Percentiles rank a stretch among this genome's conserved stretches.
phyloP scores from a whole-genome alignment of 1,139 yeast genomes.

The Pichia inconspicua region DNA sequence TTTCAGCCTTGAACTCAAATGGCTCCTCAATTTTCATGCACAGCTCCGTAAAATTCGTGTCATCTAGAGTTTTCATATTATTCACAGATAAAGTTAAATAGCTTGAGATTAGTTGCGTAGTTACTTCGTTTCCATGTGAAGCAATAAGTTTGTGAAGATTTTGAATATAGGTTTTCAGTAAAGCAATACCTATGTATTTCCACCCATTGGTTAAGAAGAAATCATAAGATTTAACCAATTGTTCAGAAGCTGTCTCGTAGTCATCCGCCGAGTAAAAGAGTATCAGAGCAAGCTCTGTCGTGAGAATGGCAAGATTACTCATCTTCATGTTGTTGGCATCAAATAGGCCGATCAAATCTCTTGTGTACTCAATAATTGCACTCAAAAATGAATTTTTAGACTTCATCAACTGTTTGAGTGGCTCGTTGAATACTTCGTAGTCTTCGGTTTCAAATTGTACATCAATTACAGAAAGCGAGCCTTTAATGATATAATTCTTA shows the following conservation, averaged over 20 bases:
- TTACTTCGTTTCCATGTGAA: slow-evolving; percentile 4
- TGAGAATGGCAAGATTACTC: slow-evolving; percentile 63
- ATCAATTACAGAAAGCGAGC: slow-evolving; percentile 37
- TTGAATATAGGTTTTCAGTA: slow-evolving; percentile 59
- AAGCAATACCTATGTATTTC: slow-evolving; percentile 58
- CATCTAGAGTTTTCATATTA: slow-evolving; percentile 10
- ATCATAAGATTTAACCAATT: slow-evolving; percentile 60
- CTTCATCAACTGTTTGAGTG: slow-evolving; percentile 11
- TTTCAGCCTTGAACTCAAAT: slow-evolving; percentile 27
- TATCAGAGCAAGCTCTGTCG: slow-evolving; percentile 74
- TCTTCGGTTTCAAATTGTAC: slow-evolving; percentile 16
- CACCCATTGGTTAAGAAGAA: slow-evolving; percentile 65
- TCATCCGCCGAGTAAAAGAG: slow-evolving; percentile 46
- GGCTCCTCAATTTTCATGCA: slow-evolving; percentile 19
- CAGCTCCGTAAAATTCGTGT: slow-evolving; percentile 21
- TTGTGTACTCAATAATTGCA: slow-evolving; percentile 24
- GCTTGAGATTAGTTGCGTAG: slow-evolving; percentile 18
- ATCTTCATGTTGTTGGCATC: slow-evolving; percentile 31
- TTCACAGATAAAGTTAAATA: slow-evolving; percentile 21
- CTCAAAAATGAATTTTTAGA: slow-evolving; percentile 27
- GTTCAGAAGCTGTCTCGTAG: slow-evolving; percentile 45
- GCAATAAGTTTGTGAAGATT: slow-evolving; percentile 47
- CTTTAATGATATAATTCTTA: slow-evolving; percentile 34
- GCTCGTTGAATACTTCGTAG: slow-evolving; percentile 9
- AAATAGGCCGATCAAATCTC: slow-evolving; percentile 27